Conservation (phyloP, 2,329 filamentous ascomycete species). For the Aureobasidium melanogenum region DNA sequence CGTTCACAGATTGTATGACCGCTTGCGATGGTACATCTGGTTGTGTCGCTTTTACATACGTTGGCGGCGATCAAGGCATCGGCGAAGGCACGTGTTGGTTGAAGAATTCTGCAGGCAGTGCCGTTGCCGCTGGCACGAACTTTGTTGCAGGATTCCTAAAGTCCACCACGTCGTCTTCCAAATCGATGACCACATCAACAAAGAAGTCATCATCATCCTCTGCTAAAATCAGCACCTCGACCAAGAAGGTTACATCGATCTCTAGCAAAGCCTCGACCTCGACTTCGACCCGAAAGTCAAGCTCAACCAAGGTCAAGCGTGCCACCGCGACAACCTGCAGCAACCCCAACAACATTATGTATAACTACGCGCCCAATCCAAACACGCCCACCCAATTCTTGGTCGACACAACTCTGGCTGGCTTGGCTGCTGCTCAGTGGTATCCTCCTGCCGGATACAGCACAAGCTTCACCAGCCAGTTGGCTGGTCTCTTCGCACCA, state of each 20-base stretch:
- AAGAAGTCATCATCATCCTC: neutral
- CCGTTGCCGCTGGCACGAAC: conserved; percentile 9
- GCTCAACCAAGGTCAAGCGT: conserved; percentile 8
- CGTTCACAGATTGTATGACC: conserved; percentile 13
- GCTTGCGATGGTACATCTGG: conserved; percentile 11
- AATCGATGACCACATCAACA: neutral
- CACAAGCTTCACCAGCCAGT: conserved; percentile 11
- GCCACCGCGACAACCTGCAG: conserved; percentile 6
- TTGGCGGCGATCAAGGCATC: conserved; percentile 9
- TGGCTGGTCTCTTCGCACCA: conserved; percentile 7
- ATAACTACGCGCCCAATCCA: conserved; percentile 6
- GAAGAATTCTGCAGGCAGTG: conserved; percentile 12
- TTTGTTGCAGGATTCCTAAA: conserved; percentile 10
- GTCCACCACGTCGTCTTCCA: neutral
- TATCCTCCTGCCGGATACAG: conserved; percentile 15
- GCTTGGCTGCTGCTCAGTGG: conserved; percentile 9
- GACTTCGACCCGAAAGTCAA: conserved; percentile 1
- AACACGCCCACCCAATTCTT: conserved; percentile 13
- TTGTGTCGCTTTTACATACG: conserved; percentile 16
- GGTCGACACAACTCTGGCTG: conserved; percentile 6
- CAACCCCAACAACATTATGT: conserved; percentile 4
- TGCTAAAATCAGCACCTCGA: neutral
- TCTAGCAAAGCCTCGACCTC: neutral
- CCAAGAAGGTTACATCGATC: neutral
- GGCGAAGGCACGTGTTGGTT: conserved; percentile 13